A percentile compares a stretch with the other conserved stretches of the same genome.
These are phyloP conservation scores for Globisporangium lucens DNA, from an alignment of 352 stramenopile species.

Conservation along the genomic window DNA sequence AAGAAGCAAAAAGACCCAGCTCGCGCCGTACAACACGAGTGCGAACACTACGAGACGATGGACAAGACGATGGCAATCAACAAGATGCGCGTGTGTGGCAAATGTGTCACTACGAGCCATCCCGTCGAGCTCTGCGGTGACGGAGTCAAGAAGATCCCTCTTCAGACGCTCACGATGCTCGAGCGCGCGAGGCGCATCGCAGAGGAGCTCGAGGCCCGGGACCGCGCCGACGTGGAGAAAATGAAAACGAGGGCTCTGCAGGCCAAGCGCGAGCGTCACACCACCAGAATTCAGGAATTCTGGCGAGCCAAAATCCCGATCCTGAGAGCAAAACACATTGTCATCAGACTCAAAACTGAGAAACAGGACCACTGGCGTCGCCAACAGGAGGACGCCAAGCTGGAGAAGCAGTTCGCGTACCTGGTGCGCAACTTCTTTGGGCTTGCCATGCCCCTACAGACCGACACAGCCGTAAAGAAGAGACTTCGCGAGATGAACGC, in stretches of 20 bases:
- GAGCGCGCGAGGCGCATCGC: constrained; percentile 29
- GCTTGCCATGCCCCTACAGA: constrained; percentile 32
- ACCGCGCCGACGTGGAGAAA: constrained; percentile 45
- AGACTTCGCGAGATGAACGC: constrained; percentile 49
- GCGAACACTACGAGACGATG: constrained; percentile 21
- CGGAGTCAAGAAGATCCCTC: constrained; percentile 19
- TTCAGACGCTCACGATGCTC: constrained; percentile 45
- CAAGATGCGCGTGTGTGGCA: constrained; percentile 35
- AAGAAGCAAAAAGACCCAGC: not conserved
- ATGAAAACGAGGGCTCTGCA: constrained; percentile 28
- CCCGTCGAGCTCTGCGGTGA: constrained; percentile 45
- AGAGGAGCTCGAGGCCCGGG: constrained; percentile 37
- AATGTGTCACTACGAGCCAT: constrained; percentile 37
- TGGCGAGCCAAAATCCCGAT: constrained; percentile 39
- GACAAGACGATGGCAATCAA: not conserved
- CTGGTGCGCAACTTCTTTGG: constrained; percentile 38
- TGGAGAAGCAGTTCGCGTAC: constrained; percentile 34
- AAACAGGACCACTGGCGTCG: constrained; percentile 41
- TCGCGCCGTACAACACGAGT: constrained; percentile 51
- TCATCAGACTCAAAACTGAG: constrained; percentile 18
- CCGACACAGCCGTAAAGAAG: constrained; percentile 34
- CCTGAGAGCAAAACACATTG: constrained; percentile 26
- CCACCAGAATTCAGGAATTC: constrained; percentile 48
- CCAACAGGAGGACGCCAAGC: constrained; percentile 27
- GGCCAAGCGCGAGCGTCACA: constrained; percentile 26